Base-by-base conservation (phyloP, 768 basidiomycete genomes). In the Imleria badia region DNA sequence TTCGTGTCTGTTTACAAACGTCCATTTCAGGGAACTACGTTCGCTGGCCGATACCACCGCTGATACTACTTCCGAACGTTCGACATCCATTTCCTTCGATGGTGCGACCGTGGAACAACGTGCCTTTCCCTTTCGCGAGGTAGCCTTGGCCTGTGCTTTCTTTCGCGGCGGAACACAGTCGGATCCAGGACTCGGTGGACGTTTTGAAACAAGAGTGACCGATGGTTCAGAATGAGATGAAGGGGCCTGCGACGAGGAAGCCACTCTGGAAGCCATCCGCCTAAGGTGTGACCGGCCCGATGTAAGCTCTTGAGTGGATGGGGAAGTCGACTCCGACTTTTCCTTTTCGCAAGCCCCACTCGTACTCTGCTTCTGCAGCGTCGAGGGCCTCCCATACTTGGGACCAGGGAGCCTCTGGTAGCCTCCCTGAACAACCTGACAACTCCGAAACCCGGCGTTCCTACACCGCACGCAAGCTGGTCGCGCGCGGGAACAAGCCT, bases 321-420 rank as follows among this genome's bases (percentile, higher is more conserved):
- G 5, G 14, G 33, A 31, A 29, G 12, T 20, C 5, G 14, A 26
- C 26, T 26, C 23, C 42, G 49, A 30, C 20, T 20, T 15, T 20
- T 39, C n/a, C n/a, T n/a, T n/a, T n/a, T n/a, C 9, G 33, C 36
- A 1, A 14, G 47, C 22, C 13, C n/a, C 8, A 12, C 34, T 44
- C 23, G 46, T 30, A 19, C 26, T 13, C 23, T 39, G 34, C 40
- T 52, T 58, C 44, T 19, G n/a, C 22, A 10, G 5, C 12, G 5
- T 0, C 17, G 51, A n/a, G 17, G 23, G n/a, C 36, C 31, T 64
- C 13, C 3, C 17, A 3, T 20, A 0, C 41, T 65, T 70, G 20
- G 68, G 68, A 36, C 49, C n/a, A 36, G 68, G 70, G 20, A 70
- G 60, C 31, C 17, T 58, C 33, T 68, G 59, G 23, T 66, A 70